Evolutionary conservation across 129 eudicot species (phyloP).

Genomic region (Artemisia tridentata): DNA sequence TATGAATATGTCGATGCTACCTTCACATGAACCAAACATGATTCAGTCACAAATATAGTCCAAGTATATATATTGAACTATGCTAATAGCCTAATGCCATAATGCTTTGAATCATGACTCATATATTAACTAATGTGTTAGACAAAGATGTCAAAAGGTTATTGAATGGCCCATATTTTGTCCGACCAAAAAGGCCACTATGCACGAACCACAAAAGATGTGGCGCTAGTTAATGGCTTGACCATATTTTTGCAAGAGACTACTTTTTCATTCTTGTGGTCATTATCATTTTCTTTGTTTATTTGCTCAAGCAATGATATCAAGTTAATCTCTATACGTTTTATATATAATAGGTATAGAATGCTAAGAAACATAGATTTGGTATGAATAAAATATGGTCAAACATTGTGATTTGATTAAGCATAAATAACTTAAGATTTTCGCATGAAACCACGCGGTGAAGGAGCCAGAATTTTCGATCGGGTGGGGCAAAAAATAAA

Average conservation of each 20-base stretch:
- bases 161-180: conserved; percentile 35
- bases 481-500: too few relatives aligned
- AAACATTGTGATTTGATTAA: too few relatives aligned
- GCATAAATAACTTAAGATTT: too few relatives aligned
- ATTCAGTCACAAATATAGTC: background rate
- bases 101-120: background rate
- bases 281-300: background rate
- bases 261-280: conserved; percentile 15
- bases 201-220: conserved; percentile 18
- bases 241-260: conserved; percentile 7
- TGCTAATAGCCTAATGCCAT: background rate
- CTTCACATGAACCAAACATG: too few relatives aligned
- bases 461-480: too few relatives aligned
- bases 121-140: background rate
- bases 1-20: too few relatives aligned
- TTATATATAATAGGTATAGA: background rate
- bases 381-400: too few relatives aligned
- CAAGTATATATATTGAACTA: background rate
- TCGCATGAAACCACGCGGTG: too few relatives aligned
- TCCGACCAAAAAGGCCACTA: conserved; percentile 27
- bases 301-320: background rate
- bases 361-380: too few relatives aligned
- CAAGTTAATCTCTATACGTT: background rate
- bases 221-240: conserved; percentile 22
- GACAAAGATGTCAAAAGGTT: conserved; percentile 2